Base-by-base conservation (phyloP, 495 filamentous ascomycete genomes). In the Podospora tetraspora region DNA sequence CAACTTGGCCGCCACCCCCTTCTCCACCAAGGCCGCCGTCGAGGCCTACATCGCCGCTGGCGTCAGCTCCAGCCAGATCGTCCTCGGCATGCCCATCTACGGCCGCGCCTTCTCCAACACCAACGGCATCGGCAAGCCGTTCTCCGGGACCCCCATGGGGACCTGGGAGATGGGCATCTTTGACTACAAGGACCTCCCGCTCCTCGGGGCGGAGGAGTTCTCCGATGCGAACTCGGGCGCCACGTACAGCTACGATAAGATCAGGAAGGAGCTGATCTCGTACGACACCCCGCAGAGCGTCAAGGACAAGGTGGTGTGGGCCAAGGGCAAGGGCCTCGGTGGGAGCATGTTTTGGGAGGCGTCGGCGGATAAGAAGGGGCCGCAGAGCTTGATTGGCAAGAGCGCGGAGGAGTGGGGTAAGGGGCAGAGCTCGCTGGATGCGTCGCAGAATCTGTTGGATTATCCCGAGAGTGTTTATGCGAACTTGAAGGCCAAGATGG, bases 261-360 rank as follows among this genome's bases (percentile, higher is more conserved):
- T 69, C 0, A 76, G 79, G 5, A 77, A 80, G 61, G 85, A 88
- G 71, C 83, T 96, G 74, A 79, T 97, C 16, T 86, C 84, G 64
- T 97, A 91, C 74, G 94, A 97, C 71, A 92, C 85, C 10, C 80
- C 83, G 0, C 81, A 84, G 11, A 84, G 90, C 71, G 82, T 89
- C 0, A 73, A 76, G 61, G 32, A 69, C 58, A 97, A 97, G 82
- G 88, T 86, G 6, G 73, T 74, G 11, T 97, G 90, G 72, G 81
- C 94, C 65, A 82, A 83, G 75, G 67, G 79, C 56, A 80, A 82
- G 67, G 85, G 86, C 1, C 81, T 97, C 3, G 92, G 88, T 1
- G 93, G 94, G 24, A 87, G 84, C 3, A 96, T 97, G 92, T 97
- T 91, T 86, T 97, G 94, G 93, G 93, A 97, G 79, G 88, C 86